Evolutionary conservation across 2,329 filamentous ascomycete genomes (phyloP).

Genomic region (Cadophora gregata): DNA sequence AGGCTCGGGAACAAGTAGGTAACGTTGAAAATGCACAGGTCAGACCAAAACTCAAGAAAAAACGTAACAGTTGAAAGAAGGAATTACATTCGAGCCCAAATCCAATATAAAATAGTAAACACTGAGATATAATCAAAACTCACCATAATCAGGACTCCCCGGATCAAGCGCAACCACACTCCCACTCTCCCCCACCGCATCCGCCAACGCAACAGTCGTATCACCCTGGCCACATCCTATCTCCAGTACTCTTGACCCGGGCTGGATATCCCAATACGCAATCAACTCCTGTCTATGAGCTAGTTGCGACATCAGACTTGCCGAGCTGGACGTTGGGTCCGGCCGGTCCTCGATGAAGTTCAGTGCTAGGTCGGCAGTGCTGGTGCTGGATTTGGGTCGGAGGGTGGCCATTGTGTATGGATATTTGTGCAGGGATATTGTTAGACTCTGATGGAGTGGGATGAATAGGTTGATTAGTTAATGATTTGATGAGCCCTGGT

Average conservation of each 20-base stretch:
- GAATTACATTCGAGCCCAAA: too few species aligned
- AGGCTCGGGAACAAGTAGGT: too few species aligned
- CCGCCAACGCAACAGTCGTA: slow-evolving; percentile 59
- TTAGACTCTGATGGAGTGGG: too few species aligned
- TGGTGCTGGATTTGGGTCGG: slow-evolving; percentile 10
- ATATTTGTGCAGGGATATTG: neutral
- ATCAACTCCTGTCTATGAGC: slow-evolving; percentile 48
- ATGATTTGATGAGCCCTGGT: neutral
- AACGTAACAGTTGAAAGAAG: too few species aligned
- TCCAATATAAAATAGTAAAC: too few species aligned
- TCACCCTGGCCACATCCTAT: slow-evolving; percentile 66
- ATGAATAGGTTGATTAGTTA: too few species aligned
- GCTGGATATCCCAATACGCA: slow-evolving; percentile 46
- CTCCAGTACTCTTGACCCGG: slow-evolving; percentile 56
- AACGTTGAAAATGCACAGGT: too few species aligned
- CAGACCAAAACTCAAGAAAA: too few species aligned
- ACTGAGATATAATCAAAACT: slow-evolving; percentile 10
- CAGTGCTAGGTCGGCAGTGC: slow-evolving; percentile 19
- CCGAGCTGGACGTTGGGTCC: slow-evolving; percentile 10
- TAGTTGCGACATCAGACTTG: slow-evolving; percentile 38
- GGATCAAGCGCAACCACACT: slow-evolving; percentile 60
- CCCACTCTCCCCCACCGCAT: slow-evolving; percentile 51
- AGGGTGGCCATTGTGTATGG: neutral
- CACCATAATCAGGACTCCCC: slow-evolving; percentile 54
- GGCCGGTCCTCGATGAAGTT: slow-evolving; percentile 28